Conservation (phyloP, 495 filamentous ascomycete genomes). For the Aspergillus indologenus region DNA sequence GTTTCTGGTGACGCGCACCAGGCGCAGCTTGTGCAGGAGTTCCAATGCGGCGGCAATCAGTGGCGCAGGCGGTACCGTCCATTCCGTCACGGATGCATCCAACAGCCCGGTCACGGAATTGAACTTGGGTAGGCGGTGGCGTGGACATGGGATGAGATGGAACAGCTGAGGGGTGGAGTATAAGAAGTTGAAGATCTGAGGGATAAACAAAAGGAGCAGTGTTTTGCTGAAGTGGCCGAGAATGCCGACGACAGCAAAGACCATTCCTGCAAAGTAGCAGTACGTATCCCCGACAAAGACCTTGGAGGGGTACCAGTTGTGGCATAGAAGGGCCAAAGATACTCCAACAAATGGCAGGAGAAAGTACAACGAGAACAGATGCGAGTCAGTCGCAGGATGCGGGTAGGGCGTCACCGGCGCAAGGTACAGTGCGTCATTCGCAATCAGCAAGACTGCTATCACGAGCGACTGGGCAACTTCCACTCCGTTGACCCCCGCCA, state of each 20-base stretch:
- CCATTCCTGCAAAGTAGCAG: constrained; percentile 99
- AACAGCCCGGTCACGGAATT: constrained; percentile 77
- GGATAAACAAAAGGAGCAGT: constrained; percentile 81
- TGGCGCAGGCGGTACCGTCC: constrained; percentile 64
- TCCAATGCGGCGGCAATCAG: constrained; percentile 59
- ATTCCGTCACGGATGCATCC: constrained; percentile 80
- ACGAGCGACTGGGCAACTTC: constrained; percentile 93
- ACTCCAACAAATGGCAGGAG: constrained; percentile 92
- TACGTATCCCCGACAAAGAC: constrained; percentile 99
- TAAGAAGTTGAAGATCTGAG: constrained; percentile 94
- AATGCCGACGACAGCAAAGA: constrained; percentile 95
- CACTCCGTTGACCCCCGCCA: constrained; percentile 95
- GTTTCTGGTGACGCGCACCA: constrained; percentile 64
- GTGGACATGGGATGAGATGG: constrained; percentile 82
- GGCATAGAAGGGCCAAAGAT: constrained; percentile 75
- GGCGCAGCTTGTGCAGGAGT: constrained; percentile 57
- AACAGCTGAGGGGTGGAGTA: constrained; percentile 93
- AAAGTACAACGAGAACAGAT: constrained; percentile 93
- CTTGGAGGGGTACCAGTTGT: constrained; percentile 95
- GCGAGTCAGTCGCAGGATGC: constrained; percentile 92
- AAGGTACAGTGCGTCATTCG: constrained; percentile 82
- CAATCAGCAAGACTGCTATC: constrained; percentile 75
- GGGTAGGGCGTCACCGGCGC: constrained; percentile 65
- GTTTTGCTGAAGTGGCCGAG: constrained; percentile 98
- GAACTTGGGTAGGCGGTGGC: constrained; percentile 86